phyloP scores from a whole-genome alignment of 2,329 filamentous ascomycete species.

The Phialophora expanda region DNA sequence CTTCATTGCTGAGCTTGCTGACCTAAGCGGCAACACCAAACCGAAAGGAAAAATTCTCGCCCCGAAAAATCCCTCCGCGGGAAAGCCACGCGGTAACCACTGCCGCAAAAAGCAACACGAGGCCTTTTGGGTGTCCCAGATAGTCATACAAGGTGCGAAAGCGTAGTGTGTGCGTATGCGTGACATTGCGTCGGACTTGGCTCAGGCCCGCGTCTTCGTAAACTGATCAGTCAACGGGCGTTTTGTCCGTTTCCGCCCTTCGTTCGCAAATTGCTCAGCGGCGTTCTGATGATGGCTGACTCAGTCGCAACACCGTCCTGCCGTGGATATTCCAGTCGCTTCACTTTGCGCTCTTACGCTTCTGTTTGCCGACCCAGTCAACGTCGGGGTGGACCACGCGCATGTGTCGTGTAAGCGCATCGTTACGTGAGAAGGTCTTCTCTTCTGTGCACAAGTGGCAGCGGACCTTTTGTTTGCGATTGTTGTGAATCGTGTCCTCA shows the following conservation, averaged over 20 bases:
- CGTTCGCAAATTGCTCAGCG: background rate
- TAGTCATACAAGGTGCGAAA: conserved; percentile 7
- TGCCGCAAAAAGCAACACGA: conserved; percentile 13
- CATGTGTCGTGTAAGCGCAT: conserved; percentile 93
- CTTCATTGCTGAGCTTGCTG: conserved; percentile 7
- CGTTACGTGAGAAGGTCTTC: conserved; percentile 94
- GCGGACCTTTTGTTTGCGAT: conserved; percentile 89
- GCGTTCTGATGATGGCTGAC: conserved; percentile 8
- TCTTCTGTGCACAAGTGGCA: conserved; percentile 94
- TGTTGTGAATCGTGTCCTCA: conserved; percentile 97
- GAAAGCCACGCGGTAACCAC: background rate
- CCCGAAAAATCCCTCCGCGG: conserved; percentile 18
- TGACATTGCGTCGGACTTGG: background rate
- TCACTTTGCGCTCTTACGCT: conserved; percentile 35
- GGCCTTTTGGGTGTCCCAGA: background rate
- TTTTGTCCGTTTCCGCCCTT: background rate
- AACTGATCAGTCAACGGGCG: background rate
- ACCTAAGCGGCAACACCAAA: conserved; percentile 15
- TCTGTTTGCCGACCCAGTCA: conserved; percentile 72
- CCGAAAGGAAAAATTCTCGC: conserved; percentile 10
- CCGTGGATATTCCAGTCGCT: conserved; percentile 7
- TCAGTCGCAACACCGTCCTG: conserved; percentile 8
- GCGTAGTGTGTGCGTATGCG: background rate
- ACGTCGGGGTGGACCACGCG: conserved; percentile 91
- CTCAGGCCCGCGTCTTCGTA: background rate